These are phyloP conservation scores for Fusarium sp. DNA, from an alignment of 2,329 filamentous ascomycete genomes.

Conservation along the genomic window DNA sequence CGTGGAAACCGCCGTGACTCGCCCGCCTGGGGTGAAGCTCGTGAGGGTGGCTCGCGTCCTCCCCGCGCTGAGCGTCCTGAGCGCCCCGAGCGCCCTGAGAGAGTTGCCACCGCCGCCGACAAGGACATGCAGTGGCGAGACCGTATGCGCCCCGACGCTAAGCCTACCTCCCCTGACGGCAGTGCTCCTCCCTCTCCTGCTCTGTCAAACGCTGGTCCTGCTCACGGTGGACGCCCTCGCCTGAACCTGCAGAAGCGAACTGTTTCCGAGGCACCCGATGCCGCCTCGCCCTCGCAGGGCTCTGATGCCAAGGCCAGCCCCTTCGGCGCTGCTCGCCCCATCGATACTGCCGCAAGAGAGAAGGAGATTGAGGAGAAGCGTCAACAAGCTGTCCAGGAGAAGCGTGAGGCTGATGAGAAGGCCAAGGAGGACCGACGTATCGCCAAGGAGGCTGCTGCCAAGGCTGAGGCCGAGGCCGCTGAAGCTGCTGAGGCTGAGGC, in stretches of 20 bases:
- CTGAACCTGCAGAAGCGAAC: slow-evolving; percentile 93
- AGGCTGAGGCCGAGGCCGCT: slow-evolving; percentile 54
- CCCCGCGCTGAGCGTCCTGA: slow-evolving; percentile 79
- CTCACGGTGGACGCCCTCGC: slow-evolving; percentile 74
- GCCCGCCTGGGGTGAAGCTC: slow-evolving; percentile 80
- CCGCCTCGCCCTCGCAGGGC: slow-evolving; percentile 60
- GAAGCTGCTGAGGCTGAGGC: slow-evolving; percentile 45
- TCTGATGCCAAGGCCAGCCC: slow-evolving; percentile 86
- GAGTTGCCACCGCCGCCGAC: slow-evolving; percentile 86
- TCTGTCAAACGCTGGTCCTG: slow-evolving; percentile 60
- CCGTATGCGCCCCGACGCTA: slow-evolving; percentile 87
- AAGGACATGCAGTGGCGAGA: slow-evolving; percentile 93
- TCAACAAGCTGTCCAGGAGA: slow-evolving; percentile 77
- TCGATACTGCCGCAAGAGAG: slow-evolving; percentile 91
- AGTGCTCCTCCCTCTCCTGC: slow-evolving; percentile 82
- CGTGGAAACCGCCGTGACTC: slow-evolving; percentile 73
- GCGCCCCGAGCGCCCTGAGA: slow-evolving; percentile 72
- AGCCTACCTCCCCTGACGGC: slow-evolving; percentile 75
- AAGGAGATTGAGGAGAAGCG: slow-evolving; percentile 91
- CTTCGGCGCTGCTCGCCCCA: slow-evolving; percentile 92
- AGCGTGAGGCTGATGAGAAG: slow-evolving; percentile 89
- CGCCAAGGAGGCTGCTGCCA: slow-evolving; percentile 67
- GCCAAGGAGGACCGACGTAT: slow-evolving; percentile 77
- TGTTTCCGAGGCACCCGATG: slow-evolving; percentile 76
- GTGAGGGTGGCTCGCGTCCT: slow-evolving; percentile 81